Evolutionary conservation across 2,329 filamentous ascomycete species (phyloP).

Genomic region (Colletotrichum sp.): DNA sequence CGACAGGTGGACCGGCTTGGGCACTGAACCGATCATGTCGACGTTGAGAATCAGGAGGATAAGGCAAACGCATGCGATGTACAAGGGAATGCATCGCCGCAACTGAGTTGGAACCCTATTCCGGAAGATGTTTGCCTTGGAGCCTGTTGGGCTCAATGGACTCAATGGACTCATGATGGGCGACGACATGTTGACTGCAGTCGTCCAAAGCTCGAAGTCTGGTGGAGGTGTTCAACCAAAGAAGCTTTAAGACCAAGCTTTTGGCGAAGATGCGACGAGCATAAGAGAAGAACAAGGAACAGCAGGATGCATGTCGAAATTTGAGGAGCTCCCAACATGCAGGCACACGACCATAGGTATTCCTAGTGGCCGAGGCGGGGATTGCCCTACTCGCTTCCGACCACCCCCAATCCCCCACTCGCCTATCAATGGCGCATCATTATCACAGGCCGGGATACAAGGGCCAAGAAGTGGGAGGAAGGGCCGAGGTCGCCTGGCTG

Average conservation of each 20-base stretch:
- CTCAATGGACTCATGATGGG: constrained; percentile 11
- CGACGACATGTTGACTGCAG: constrained; percentile 1
- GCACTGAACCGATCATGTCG: constrained; percentile 39
- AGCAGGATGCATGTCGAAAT: background rate
- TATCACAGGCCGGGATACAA: constrained; percentile 8
- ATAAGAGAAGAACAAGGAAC: background rate
- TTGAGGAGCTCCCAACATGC: background rate
- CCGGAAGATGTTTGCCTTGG: constrained; percentile 25
- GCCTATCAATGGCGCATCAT: background rate
- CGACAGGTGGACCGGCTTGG: constrained; percentile 24
- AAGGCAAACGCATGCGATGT: constrained; percentile 46
- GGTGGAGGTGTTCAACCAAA: background rate
- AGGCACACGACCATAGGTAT: background rate
- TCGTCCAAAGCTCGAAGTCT: background rate
- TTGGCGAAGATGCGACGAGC: background rate
- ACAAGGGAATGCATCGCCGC: constrained; percentile 51
- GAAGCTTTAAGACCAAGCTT: background rate
- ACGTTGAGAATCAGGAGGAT: constrained; percentile 53
- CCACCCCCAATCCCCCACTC: background rate
- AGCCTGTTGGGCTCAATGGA: constrained; percentile 6
- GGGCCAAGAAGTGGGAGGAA: background rate
- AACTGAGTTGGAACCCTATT: constrained; percentile 52
- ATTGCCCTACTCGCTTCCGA: background rate
- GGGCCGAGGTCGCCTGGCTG: background rate
- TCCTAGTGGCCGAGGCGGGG: background rate